A percentile compares a stretch with the other conserved stretches of the same genome.
Evolutionary conservation across 2,329 filamentous ascomycete genomes (phyloP).

Genomic region (Pseudonectria foliicola): DNA sequence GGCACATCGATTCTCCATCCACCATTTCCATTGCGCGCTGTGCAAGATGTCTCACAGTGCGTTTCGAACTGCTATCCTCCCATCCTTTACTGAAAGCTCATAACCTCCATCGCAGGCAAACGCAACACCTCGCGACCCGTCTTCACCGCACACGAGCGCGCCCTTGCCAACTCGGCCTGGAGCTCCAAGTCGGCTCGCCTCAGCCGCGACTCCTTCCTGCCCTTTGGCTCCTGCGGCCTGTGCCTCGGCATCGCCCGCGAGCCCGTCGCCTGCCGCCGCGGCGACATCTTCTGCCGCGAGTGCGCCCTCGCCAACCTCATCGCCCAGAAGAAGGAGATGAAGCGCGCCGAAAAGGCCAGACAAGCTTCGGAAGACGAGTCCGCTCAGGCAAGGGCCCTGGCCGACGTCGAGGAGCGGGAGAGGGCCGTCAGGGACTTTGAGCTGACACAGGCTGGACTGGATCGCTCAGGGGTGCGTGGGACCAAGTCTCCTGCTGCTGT

Average conservation of each 20-base stretch:
- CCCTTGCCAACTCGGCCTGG: constrained; percentile 76
- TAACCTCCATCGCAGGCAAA: constrained; percentile 48
- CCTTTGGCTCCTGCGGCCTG: constrained; percentile 81
- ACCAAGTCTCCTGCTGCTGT: constrained; percentile 31
- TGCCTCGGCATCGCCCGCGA: constrained; percentile 76
- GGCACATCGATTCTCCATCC: too few relatives aligned
- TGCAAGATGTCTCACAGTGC: constrained; percentile 39
- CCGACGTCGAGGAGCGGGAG: constrained; percentile 62
- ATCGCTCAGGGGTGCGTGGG: constrained; percentile 27
- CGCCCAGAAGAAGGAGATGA: constrained; percentile 85
- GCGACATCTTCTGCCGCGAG: constrained; percentile 92
- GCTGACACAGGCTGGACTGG: constrained; percentile 66
- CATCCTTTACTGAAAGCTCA: not conserved
- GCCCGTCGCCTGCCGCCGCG: constrained; percentile 75
- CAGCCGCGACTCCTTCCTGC: constrained; percentile 82
- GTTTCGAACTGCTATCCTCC: constrained; percentile 7
- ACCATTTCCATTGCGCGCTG: too few relatives aligned
- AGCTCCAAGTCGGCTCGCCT: constrained; percentile 76
- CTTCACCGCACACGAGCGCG: constrained; percentile 88
- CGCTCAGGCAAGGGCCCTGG: constrained; percentile 49
- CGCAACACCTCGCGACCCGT: constrained; percentile 87
- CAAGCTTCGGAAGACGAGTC: constrained; percentile 56
- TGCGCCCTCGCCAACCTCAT: constrained; percentile 90
- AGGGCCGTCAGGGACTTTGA: constrained; percentile 78
- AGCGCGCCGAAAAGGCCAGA: constrained; percentile 62